These are phyloP conservation scores for Solanum lignicaule DNA, from an alignment of 257 asterid species.

Conservation along the genomic window DNA sequence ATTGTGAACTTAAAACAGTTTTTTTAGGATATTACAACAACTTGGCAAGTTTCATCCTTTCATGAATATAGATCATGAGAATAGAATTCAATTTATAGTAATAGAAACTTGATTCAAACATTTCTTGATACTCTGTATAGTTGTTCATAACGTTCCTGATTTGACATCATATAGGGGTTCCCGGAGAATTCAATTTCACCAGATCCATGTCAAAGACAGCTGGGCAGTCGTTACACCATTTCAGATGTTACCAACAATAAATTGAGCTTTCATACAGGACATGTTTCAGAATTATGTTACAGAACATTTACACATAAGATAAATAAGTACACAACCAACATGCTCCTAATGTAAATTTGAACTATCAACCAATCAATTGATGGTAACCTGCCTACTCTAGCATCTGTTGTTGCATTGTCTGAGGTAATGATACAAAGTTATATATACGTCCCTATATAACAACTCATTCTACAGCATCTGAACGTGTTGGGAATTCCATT, in stretches of 20 bases:
- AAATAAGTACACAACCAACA: background rate
- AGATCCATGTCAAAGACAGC: background rate
- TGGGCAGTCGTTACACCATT: background rate
- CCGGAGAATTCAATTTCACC: background rate
- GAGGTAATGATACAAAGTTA: background rate
- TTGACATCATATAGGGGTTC: background rate
- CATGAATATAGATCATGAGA: background rate
- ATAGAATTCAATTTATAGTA: background rate
- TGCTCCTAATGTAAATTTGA: background rate
- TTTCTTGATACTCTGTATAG: background rate
- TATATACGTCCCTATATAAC: background rate
- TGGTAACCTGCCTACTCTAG: background rate
- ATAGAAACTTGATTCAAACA: background rate
- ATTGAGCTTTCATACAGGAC: background rate
- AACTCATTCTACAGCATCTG: slow-evolving; percentile 30
- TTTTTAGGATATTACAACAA: too few relatives aligned
- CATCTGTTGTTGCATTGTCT: background rate
- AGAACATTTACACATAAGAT: background rate
- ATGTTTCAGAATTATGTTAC: background rate
- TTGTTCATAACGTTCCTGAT: background rate
- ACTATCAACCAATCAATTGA: background rate
- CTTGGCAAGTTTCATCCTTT: too few relatives aligned
- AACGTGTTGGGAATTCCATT: slow-evolving; percentile 51
- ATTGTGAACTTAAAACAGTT: too few relatives aligned
- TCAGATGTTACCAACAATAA: background rate